Evolutionary conservation across 176 grass and related monocot genomes (phyloP), one percentile per base, ranked within the genome.

Genomic region (Rhynchospora breviuscula): DNA sequence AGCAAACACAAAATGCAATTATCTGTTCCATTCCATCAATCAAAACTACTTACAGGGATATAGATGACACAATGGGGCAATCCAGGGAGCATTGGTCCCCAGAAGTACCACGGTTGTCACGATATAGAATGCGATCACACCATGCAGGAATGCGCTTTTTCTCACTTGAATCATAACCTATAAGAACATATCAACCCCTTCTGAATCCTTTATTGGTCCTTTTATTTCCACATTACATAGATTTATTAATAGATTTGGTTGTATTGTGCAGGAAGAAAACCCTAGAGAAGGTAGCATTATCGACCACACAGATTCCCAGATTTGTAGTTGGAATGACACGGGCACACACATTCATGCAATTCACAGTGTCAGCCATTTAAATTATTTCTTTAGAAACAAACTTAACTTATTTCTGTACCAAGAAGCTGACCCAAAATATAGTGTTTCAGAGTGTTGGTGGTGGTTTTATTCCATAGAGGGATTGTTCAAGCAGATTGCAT

Each of bases 71-170:
- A 33, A 98, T 81, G 79, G 95, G 95, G 66, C 86, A 91, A 25
- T 88, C 67, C 52, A 98, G 82, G 31, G 95, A 94, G 54, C 92
- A 93, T 44, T 90, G 81, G 8, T 35, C 59, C 67, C 79, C 79
- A 54, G 84, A 87, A 91, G 75, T 87, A 83, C 60, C 61, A 85
- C 84, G 84, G 83, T 86, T 93, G 57, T 98, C 95, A 62, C 92
- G 89, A 88, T 94, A 94, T 46, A 98, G 52, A 81, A 98, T 91
- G 51, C 95, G 90, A 76, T 98, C 95, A 79, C 95, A 98, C 95
- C 95, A 98, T 62, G 95, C 92, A 79, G 95, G 95, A 84, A 98
- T 91, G 61, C 95, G 90, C 79, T 86, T 98, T 87, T 94, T 98
- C 84, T 98, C 95, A 80, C 86, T 94, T 67, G 63, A 86, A 90